Evolutionary conservation across 768 basidiomycete genomes (phyloP).

Genomic region (Panaeolus papilionaceus): DNA sequence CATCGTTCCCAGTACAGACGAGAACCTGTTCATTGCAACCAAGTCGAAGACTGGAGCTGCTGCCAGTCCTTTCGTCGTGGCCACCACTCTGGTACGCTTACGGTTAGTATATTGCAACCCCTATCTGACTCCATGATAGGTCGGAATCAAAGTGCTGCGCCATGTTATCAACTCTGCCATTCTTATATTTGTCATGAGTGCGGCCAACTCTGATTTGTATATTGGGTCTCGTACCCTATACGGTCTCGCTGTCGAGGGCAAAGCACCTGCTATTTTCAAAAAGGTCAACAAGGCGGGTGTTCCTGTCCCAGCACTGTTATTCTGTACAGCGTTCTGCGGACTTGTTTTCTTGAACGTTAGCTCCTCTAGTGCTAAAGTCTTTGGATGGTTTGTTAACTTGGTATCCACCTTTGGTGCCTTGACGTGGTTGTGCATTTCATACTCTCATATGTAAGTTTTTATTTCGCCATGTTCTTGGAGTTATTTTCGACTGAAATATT

Average conservation of each 20-base stretch:
- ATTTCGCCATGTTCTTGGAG: neutral
- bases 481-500: constrained; percentile 6
- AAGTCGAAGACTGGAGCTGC: constrained; percentile 57
- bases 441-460: constrained; percentile 60
- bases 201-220: constrained; percentile 69
- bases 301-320: constrained; percentile 55
- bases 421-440: constrained; percentile 60
- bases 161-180: constrained; percentile 72
- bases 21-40: constrained; percentile 51
- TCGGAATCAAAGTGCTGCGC: constrained; percentile 62
- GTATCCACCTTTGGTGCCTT: constrained; percentile 55
- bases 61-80: constrained; percentile 71
- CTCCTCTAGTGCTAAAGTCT: constrained; percentile 55
- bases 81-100: constrained; percentile 41
- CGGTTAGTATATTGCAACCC: neutral
- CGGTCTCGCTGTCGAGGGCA: constrained; percentile 55
- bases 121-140: constrained; percentile 31
- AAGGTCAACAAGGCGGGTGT: constrained; percentile 52
- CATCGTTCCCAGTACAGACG: constrained; percentile 66
- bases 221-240: constrained; percentile 56
- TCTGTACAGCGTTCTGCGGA: constrained; percentile 60
- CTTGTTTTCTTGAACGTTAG: constrained; percentile 66
- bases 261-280: constrained; percentile 52
- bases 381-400: constrained; percentile 55
- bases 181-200: constrained; percentile 68